These are phyloP conservation scores for Globisporangium cederbergense DNA, from an alignment of 352 stramenopile species.

Conservation along the genomic window DNA sequence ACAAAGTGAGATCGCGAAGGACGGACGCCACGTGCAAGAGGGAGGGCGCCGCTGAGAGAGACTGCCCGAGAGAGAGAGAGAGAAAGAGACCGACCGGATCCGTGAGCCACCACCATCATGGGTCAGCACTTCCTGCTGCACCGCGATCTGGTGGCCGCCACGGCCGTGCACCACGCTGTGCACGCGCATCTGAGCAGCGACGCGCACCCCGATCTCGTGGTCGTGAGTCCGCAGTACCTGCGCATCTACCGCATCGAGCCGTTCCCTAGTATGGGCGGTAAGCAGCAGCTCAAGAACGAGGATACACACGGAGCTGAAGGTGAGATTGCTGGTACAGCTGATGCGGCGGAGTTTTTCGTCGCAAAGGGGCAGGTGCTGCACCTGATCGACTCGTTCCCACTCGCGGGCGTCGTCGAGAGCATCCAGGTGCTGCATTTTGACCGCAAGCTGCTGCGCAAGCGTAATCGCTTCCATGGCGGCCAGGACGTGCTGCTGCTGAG, in stretches of 20 bases:
- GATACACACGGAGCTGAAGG: background rate
- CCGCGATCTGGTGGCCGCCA: conserved; percentile 74
- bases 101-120: conserved; percentile 28
- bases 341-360: background rate
- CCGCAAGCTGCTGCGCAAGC: conserved; percentile 56
- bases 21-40: background rate
- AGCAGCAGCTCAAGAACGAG: background rate
- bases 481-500: conserved; percentile 75
- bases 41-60: too few relatives aligned
- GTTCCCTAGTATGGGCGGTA: conserved; percentile 19
- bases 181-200: conserved; percentile 70
- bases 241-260: conserved; percentile 83
- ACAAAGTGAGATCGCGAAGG: too few relatives aligned
- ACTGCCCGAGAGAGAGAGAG: background rate
- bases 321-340: background rate
- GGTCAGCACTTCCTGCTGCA: conserved; percentile 85
- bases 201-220: conserved; percentile 62
- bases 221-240: conserved; percentile 68
- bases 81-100: background rate
- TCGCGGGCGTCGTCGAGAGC: conserved; percentile 69
- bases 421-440: conserved; percentile 74
- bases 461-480: conserved; percentile 65
- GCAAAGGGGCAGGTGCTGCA: conserved; percentile 71
- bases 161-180: conserved; percentile 70
- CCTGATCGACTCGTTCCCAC: conserved; percentile 61